phyloP scores from a whole-genome alignment of 2,329 filamentous ascomycete genomes.

The Pseudogymnoascus sp. region DNA sequence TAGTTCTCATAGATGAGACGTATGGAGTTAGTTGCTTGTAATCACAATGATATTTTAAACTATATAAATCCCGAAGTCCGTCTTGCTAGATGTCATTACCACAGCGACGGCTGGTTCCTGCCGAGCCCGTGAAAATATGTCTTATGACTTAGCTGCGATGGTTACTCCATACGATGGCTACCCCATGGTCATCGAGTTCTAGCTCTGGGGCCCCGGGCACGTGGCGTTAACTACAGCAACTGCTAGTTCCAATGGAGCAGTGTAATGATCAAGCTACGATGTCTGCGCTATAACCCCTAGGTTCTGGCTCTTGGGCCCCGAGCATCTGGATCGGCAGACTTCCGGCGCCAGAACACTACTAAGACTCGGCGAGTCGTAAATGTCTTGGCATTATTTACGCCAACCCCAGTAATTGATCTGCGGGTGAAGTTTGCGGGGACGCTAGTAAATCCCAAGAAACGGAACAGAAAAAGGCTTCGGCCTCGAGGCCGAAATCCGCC shows the following conservation, averaged over 20 bases:
- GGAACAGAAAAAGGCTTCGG: not conserved
- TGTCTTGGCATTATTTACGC: not conserved
- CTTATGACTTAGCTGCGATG: too few species aligned
- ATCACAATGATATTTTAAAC: not conserved
- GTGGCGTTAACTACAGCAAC: too few species aligned
- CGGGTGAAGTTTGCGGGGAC: not conserved
- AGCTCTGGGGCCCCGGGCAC: too few species aligned
- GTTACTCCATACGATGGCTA: too few species aligned
- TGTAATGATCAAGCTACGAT: too few species aligned
- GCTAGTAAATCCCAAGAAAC: not conserved
- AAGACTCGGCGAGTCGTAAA: not conserved
- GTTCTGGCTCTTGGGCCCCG: not conserved
- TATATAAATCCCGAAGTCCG: not conserved
- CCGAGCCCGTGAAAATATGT: too few species aligned
- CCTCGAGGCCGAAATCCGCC: not conserved
- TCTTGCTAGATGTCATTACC: not conserved
- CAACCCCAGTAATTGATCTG: not conserved
- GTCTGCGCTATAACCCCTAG: too few species aligned
- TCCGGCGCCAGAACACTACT: not conserved
- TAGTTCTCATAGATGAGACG: not conserved
- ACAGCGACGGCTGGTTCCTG: too few species aligned
- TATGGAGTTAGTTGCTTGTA: not conserved
- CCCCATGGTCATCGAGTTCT: too few species aligned
- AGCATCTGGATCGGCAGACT: not conserved
- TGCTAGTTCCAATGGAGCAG: too few species aligned